These are phyloP conservation scores for Aspergillus pseudoterreus DNA, from an alignment of 2,329 filamentous ascomycete genomes.

Conservation along the genomic window DNA sequence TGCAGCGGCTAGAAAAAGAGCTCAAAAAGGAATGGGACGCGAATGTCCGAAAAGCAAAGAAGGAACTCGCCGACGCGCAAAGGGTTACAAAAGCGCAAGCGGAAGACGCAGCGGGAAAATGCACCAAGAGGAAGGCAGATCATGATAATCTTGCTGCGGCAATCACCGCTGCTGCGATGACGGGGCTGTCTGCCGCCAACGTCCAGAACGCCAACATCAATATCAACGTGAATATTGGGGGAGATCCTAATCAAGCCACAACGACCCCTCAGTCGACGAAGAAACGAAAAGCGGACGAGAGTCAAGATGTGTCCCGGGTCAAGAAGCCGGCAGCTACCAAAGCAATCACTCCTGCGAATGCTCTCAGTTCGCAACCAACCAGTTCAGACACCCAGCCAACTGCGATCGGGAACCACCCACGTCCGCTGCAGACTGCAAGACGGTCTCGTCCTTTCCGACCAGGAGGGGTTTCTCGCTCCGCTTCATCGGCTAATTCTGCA, in stretches of 20 bases:
- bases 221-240: slow-evolving; percentile 29
- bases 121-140: neutral
- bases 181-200: neutral
- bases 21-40: slow-evolving; percentile 55
- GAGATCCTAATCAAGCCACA: neutral
- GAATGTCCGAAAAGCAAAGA: neutral
- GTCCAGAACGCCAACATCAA: slow-evolving; percentile 31
- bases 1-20: slow-evolving; percentile 50
- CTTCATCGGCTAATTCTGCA: neutral
- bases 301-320: neutral
- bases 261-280: neutral
- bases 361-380: neutral
- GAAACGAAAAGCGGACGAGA: neutral
- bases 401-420: neutral
- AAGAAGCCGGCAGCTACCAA: neutral
- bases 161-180: neutral
- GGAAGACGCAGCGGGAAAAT: neutral
- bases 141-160: neutral
- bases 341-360: neutral
- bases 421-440: neutral
- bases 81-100: neutral
- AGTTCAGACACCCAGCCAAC: neutral
- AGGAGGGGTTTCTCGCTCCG: neutral
- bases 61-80: neutral
- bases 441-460: neutral